Conservation (phyloP, 192 early-diverging fungal species). For the Anaeromyces robustus region DNA sequence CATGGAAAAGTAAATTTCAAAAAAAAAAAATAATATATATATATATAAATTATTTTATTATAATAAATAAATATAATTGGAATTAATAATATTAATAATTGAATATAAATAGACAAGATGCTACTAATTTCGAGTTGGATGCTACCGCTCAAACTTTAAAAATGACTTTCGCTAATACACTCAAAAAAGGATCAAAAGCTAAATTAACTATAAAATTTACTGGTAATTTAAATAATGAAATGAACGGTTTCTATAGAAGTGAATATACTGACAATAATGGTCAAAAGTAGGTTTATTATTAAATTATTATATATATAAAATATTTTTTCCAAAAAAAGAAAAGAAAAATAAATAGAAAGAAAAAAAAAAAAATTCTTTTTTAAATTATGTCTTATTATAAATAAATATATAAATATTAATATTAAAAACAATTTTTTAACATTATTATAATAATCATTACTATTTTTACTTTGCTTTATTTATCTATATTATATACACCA, state of each 20-base stretch:
- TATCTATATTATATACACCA: no score
- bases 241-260: constrained; percentile 89
- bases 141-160: constrained; percentile 23
- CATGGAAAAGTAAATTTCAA: constrained; percentile 15
- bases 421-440: no score
- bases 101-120: constrained; percentile 13
- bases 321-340: no score
- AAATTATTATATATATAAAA: not conserved
- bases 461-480: no score
- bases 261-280: constrained; percentile 44
- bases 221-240: constrained; percentile 63
- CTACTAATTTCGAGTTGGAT: constrained; percentile 21
- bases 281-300: constrained; percentile 4
- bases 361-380: no score
- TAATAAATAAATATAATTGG: no score
- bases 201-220: constrained; percentile 25
- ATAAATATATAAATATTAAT: no score
- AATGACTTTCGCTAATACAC: constrained; percentile 20
- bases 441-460: no score
- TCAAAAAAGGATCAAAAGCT: constrained; percentile 24
- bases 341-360: no score
- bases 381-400: no score
- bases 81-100: not conserved
- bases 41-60: not conserved
- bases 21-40: not conserved